Evolutionary conservation across 2,329 filamentous ascomycete genomes (phyloP), one percentile per base, ranked within the genome.

Genomic region (Trichoderma brevicompactum): DNA sequence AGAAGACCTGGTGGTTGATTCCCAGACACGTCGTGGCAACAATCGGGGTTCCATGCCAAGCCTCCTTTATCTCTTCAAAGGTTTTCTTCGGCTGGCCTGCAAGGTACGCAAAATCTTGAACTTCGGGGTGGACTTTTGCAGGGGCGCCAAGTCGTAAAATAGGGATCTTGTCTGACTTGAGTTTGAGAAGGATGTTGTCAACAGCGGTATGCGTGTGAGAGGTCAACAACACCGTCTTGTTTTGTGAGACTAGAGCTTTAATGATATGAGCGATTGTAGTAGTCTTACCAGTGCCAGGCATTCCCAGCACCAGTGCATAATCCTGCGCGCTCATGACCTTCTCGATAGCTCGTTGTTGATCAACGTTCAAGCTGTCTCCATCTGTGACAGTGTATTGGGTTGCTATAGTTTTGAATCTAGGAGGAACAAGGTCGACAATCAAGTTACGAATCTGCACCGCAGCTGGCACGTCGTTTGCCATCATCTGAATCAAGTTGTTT

Each of bases 181-280:
- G 88, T 78, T 99, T 99, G 67, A 99, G 82, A 7, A 99, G 80
- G 71, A 99, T 99, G 70, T 99, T 99, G 85, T 99, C 95, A 3
- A 99, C 95, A 3, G 95, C 95, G 1, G 94, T 97, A 74, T 99
- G 95, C 0, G 95, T 99, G 76, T 98, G 98, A 0, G 94, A 97
- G 0, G 95, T 96, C 46, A 99, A 81, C 7, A 99, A 81, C 13
- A 99, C 93, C 64, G 91, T 96, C 79, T 98, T 98, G 10, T 92
- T 91, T 75, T 96, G 92, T 0, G 90, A 88, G 5, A 95, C 90
- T 36, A 99, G 82, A 0, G 94, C 92, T 50, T 92, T 89, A 72
- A 99, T 98, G 70, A 99, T 97, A 75, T 98, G 94, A 5, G 94
- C 93, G 73, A 99, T 98, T 0, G 95, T 99, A 0, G 95, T 99